Evolutionary conservation across 768 basidiomycete species (phyloP).

Genomic region (Galerina sulciceps): DNA sequence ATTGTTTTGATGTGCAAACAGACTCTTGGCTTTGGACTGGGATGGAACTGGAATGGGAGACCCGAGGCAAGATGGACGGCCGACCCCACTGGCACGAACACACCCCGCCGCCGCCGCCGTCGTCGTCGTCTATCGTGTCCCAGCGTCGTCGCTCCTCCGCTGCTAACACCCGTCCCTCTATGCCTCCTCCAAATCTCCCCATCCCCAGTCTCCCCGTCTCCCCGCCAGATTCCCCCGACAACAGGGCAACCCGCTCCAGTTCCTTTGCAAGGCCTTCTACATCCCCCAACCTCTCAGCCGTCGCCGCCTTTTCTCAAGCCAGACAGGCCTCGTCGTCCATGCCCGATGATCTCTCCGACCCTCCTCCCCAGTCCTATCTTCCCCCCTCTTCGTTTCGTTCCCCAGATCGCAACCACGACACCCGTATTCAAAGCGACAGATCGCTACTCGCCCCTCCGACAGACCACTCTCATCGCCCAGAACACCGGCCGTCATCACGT

Average conservation of each 20-base stretch:
- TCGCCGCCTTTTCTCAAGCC: constrained; percentile 65
- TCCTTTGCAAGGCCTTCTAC: constrained; percentile 40
- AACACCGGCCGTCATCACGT: constrained; percentile 75
- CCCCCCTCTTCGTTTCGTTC: constrained; percentile 39
- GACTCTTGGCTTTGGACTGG: constrained; percentile 14
- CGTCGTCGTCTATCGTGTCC: constrained; percentile 23
- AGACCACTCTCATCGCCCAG: constrained; percentile 42
- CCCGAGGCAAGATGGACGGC: constrained; percentile 31
- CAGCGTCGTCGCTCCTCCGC: constrained; percentile 72
- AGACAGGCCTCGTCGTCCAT: constrained; percentile 36
- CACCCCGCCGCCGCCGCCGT: constrained; percentile 33
- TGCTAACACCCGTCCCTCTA: constrained; percentile 64
- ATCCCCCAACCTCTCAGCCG: constrained; percentile 58
- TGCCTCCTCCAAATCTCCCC: constrained; percentile 74
- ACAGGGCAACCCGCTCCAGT: constrained; percentile 35
- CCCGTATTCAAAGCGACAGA: constrained; percentile 25
- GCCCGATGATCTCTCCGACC: constrained; percentile 57
- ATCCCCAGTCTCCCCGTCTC: constrained; percentile 66
- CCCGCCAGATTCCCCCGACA: constrained; percentile 24
- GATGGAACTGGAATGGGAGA: constrained; percentile 46
- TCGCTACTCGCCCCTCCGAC: constrained; percentile 25
- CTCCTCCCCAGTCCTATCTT: constrained; percentile 57
- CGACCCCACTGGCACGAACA: constrained; percentile 37
- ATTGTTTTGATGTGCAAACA: constrained; percentile 30
- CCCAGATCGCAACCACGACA: constrained; percentile 27